Percentiles rank a stretch among this genome's conserved stretches.
These are phyloP conservation scores for Diophrys sp. DNA, from an alignment of 73 alveolate genomes.

Conservation along the genomic window DNA sequence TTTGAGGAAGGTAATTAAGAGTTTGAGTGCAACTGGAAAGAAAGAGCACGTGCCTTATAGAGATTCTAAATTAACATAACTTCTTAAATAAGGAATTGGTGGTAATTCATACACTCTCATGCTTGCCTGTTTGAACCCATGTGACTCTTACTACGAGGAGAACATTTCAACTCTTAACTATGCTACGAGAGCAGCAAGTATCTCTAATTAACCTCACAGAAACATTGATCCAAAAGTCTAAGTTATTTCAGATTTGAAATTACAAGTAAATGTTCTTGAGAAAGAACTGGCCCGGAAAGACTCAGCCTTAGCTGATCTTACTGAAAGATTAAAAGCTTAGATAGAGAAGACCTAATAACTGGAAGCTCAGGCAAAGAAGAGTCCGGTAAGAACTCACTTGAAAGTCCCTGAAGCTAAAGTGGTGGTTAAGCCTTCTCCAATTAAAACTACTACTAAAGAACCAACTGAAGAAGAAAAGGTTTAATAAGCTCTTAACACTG, in stretches of 20 bases:
- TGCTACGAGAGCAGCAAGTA: slow-evolving; percentile 92
- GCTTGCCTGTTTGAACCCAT: slow-evolving; percentile 95
- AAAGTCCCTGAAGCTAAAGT: no score
- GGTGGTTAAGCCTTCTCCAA: no score
- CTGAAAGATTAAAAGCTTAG: neutral
- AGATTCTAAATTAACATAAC: slow-evolving; percentile 43
- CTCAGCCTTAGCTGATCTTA: neutral
- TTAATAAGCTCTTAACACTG: neutral
- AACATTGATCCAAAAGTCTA: slow-evolving; percentile 79
- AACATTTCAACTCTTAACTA: slow-evolving; percentile 85
- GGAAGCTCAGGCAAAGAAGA: neutral
- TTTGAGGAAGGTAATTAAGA: slow-evolving; percentile 87
- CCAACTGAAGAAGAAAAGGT: neutral
- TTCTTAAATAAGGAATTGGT: slow-evolving; percentile 45
- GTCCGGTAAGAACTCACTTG: no score
- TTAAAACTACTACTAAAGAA: no score
- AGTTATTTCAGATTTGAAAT: slow-evolving; percentile 50
- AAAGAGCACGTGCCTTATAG: slow-evolving; percentile 44
- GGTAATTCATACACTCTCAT: slow-evolving; percentile 77
- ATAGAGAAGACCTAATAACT: neutral
- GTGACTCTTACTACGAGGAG: slow-evolving; percentile 82
- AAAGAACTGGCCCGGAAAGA: neutral
- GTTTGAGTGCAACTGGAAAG: slow-evolving; percentile 39
- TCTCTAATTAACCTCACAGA: slow-evolving; percentile 76
- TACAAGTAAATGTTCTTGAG: neutral